These are phyloP conservation scores for Trifolium repens DNA, from an alignment of 306 rosid species.

Conservation along the genomic window DNA sequence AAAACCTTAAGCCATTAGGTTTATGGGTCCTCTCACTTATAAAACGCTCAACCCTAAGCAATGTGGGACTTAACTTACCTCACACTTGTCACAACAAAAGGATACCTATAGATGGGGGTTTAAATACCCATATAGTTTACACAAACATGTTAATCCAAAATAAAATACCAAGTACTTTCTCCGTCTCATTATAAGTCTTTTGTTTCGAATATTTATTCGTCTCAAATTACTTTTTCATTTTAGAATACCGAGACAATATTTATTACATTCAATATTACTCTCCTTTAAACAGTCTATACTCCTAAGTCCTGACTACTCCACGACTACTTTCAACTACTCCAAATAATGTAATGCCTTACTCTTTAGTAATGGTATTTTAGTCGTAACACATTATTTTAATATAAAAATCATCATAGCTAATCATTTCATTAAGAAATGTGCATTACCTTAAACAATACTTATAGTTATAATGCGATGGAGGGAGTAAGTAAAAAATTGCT, in stretches of 20 bases:
- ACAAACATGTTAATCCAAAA: conserved; percentile 7
- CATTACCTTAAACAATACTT: not conserved
- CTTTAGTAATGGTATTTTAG: not conserved
- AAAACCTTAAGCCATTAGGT: too few relatives aligned
- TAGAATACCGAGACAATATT: not conserved
- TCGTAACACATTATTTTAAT: not conserved
- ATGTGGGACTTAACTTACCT: too few relatives aligned
- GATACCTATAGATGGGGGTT: too few relatives aligned
- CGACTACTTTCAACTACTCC: not conserved
- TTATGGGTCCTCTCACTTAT: too few relatives aligned
- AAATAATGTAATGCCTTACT: not conserved
- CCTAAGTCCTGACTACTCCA: not conserved
- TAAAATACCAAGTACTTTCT: not conserved
- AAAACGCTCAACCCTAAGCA: too few relatives aligned
- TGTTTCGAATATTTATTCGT: not conserved
- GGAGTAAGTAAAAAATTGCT: not conserved
- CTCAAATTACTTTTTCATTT: not conserved
- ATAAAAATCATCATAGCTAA: not conserved
- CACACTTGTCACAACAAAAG: too few relatives aligned
- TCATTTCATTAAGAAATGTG: not conserved
- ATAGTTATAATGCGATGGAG: not conserved
- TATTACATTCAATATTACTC: not conserved
- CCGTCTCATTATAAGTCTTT: not conserved
- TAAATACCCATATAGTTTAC: not conserved
- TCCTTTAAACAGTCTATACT: not conserved